Evolutionary conservation across 2,329 filamentous ascomycete species (phyloP), one percentile per base, ranked within the genome.

Genomic region (Epichloe sibirici): DNA sequence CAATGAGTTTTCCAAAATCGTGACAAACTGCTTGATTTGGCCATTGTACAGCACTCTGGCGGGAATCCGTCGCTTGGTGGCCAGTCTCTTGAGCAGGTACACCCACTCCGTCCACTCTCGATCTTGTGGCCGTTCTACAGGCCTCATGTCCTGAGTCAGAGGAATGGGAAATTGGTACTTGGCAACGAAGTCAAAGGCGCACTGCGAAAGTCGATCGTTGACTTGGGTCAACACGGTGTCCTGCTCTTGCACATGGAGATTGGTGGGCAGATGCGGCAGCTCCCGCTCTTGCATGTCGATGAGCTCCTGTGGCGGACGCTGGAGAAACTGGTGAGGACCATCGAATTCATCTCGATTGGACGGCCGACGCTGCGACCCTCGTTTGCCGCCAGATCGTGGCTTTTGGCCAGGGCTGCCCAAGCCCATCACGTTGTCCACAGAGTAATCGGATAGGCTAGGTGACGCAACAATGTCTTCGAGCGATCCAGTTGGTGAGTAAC

Each of bases 81-180:
- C 88, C 54, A 94, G 77, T 48, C 88, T 79, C 71, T 93, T 93
- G 59, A 94, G 75, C 54, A 94, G 78, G 67, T 90, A 89, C 52
- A 91, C 88, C 88, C 88, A 94, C 70, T 94, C 88, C 45, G 87
- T 91, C 88, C 88, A 94, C 67, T 93, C 88, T 56, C 87, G 78
- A 69, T 90, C 87, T 62, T 83, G 82, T 35, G 87, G 82, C 45
- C 82, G 74, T 65, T 86, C 82, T 51, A 90, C 77, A 2, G 85
- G 84, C 59, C 87, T 79, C 79, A 90, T 90, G 66, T 91, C 86
- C 66, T 86, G 80, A 53, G 88, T 87, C 61, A 93, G 70, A 11
- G 88, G 88, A 59, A 94, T 90, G 12, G 88, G 88, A 65, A 94
- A 94, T 69, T 91, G 88, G 66, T 93, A 93, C 69, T 89, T 90